Evolutionary conservation across 768 basidiomycete species (phyloP).

Genomic region (Mycena venus): DNA sequence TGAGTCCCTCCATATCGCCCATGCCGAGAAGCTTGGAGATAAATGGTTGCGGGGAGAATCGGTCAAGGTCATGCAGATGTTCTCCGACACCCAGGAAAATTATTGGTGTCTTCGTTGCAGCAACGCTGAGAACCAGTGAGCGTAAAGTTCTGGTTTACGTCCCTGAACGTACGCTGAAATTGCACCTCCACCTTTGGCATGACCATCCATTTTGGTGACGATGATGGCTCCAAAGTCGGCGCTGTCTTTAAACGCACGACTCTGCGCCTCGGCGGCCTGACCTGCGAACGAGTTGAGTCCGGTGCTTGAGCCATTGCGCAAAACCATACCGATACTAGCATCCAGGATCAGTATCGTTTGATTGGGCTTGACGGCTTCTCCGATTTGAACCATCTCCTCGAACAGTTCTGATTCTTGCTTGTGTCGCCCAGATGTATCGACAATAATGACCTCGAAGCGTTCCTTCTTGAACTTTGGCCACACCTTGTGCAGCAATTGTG

Average conservation of each 20-base stretch:
- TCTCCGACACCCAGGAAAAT: constrained; percentile 99
- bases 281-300: constrained; percentile 57
- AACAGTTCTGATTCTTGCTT: constrained; percentile 98
- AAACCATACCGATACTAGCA: constrained; percentile 87
- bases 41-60: constrained; percentile 96
- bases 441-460: constrained; percentile 97
- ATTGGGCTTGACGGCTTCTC: constrained; percentile 92
- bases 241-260: constrained; percentile 96
- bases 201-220: constrained; percentile 99
- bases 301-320: neutral
- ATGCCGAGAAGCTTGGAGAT: constrained; percentile 96
- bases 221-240: constrained; percentile 99
- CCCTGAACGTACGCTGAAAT: constrained; percentile 91
- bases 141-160: neutral
- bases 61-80: constrained; percentile 96
- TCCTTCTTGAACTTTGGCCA: constrained; percentile 98
- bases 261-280: constrained; percentile 98
- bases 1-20: constrained; percentile 96
- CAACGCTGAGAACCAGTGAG: constrained; percentile 72
- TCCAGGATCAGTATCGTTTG: constrained; percentile 97
- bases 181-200: constrained; percentile 98
- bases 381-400: constrained; percentile 97
- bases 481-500: constrained; percentile 93
- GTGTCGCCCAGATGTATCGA: constrained; percentile 97
- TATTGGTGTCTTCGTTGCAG: constrained; percentile 98